These are phyloP conservation scores for Mycogone perniciosa DNA, from an alignment of 2,329 filamentous ascomycete genomes.

Conservation along the genomic window DNA sequence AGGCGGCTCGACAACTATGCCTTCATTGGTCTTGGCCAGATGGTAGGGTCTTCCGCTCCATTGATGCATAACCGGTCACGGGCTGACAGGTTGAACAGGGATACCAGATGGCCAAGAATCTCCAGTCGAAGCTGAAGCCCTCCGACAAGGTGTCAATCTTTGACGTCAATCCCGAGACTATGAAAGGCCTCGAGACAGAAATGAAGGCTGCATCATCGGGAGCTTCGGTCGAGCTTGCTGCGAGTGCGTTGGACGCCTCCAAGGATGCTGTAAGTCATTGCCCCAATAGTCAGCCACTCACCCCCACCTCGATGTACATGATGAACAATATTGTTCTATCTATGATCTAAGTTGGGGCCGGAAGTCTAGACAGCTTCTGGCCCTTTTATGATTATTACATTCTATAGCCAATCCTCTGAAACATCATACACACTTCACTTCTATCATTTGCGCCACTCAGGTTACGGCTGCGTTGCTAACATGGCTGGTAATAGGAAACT, in stretches of 20 bases:
- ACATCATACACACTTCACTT: not conserved
- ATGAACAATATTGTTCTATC: conserved; percentile 34
- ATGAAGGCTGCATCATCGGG: conserved; percentile 39
- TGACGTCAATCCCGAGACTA: conserved; percentile 48
- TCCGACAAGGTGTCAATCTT: conserved; percentile 47
- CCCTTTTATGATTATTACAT: conserved; percentile 56
- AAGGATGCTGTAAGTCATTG: conserved; percentile 44
- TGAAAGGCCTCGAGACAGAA: conserved; percentile 41
- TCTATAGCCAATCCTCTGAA: conserved; percentile 58
- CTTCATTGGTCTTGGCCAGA: conserved; percentile 55
- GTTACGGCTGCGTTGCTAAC: not conserved
- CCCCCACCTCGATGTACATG: not conserved
- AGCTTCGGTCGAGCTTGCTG: conserved; percentile 39
- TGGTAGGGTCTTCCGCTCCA: conserved; percentile 37
- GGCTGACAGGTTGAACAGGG: conserved; percentile 34
- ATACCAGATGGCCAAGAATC: conserved; percentile 58
- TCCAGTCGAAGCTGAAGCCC: conserved; percentile 49
- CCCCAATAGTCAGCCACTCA: not conserved
- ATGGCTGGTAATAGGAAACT: conserved; percentile 55
- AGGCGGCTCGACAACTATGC: conserved; percentile 47
- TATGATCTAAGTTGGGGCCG: conserved; percentile 71
- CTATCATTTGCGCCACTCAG: not conserved
- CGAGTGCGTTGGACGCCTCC: conserved; percentile 42
- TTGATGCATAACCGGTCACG: not conserved
- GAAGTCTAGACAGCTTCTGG: conserved; percentile 32